phyloP scores from a whole-genome alignment of 1,284 basidiomycete genomes.

The Anthracocystis walkeri region DNA sequence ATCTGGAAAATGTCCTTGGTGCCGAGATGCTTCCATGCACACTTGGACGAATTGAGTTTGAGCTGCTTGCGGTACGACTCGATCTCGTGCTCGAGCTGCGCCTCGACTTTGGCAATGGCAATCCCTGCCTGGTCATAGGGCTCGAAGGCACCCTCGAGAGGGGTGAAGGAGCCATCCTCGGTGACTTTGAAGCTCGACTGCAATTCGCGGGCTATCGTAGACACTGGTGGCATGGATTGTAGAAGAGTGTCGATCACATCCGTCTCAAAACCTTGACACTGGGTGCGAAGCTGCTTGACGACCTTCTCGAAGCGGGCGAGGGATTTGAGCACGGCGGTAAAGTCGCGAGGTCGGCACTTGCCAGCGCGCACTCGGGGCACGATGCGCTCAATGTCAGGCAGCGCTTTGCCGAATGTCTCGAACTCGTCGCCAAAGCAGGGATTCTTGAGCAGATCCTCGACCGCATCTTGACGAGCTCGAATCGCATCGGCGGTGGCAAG shows the following conservation, averaged over 20 bases:
- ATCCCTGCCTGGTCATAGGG: constrained; percentile 60
- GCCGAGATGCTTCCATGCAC: constrained; percentile 68
- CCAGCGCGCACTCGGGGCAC: constrained; percentile 65
- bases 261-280: constrained; percentile 46
- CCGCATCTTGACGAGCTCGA: constrained; percentile 64
- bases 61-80: constrained; percentile 52
- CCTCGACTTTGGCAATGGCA: constrained; percentile 55
- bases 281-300: constrained; percentile 23
- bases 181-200: constrained; percentile 55
- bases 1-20: constrained; percentile 69
- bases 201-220: constrained; percentile 50
- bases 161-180: constrained; percentile 66
- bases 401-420: constrained; percentile 53
- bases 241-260: constrained; percentile 45
- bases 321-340: constrained; percentile 61
- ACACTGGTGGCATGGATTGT: constrained; percentile 59
- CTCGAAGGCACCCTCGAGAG: constrained; percentile 53
- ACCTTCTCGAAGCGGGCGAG: constrained; percentile 51
- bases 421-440: constrained; percentile 60
- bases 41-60: constrained; percentile 47
- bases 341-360: constrained; percentile 67
- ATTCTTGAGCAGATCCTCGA: constrained; percentile 61
- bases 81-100: constrained; percentile 59
- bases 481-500: constrained; percentile 57
- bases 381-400: constrained; percentile 68